Percentiles rank a stretch among this genome's conserved stretches.
These are phyloP conservation scores for Acer yangbiense DNA, from an alignment of 345 rosid species.

Conservation along the genomic window DNA sequence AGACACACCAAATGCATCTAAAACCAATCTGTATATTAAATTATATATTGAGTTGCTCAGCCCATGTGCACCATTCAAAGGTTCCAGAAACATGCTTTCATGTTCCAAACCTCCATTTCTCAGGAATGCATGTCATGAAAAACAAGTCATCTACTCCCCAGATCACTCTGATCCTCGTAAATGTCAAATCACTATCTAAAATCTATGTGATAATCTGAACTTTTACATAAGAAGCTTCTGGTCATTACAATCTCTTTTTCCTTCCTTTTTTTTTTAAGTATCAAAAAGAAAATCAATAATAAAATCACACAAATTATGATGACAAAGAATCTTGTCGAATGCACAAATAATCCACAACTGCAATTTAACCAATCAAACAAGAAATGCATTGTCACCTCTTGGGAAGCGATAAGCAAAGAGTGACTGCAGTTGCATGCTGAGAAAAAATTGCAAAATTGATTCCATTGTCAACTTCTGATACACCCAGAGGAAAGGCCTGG, in stretches of 20 bases:
- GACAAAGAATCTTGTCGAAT: background rate
- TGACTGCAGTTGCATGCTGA: constrained; percentile 78
- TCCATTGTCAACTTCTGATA: constrained; percentile 71
- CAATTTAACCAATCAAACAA: background rate
- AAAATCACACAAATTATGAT: background rate
- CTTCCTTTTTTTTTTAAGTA: background rate
- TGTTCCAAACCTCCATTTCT: background rate
- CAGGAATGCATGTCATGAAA: background rate
- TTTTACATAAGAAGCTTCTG: background rate
- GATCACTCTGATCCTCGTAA: background rate
- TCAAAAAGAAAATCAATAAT: background rate
- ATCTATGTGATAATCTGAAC: background rate
- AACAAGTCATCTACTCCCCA: background rate
- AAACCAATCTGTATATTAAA: background rate
- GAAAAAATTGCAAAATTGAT: constrained; percentile 87
- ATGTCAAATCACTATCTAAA: background rate
- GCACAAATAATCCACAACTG: background rate
- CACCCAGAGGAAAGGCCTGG: constrained; percentile 82
- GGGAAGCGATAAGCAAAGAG: constrained; percentile 76
- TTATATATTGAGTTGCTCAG: background rate
- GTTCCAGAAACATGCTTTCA: background rate
- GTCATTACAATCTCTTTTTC: background rate
- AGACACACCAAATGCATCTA: background rate
- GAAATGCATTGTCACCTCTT: constrained; percentile 43
- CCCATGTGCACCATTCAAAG: background rate